These are phyloP conservation scores for Saitozyma podzolica DNA, from an alignment of 768 basidiomycete genomes.

Conservation along the genomic window DNA sequence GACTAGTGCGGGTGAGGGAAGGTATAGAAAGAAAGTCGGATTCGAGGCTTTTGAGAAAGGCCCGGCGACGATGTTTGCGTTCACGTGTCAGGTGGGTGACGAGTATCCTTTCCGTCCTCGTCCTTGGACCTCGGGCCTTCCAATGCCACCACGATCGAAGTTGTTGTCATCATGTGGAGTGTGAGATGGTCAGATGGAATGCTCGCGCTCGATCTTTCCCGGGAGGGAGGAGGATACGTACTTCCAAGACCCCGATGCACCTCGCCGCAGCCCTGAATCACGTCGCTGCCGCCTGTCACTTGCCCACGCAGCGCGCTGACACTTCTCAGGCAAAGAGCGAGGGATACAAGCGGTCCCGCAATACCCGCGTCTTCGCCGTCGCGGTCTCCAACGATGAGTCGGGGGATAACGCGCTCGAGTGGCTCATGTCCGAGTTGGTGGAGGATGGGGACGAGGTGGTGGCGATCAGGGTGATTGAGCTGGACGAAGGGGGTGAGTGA, in stretches of 20 bases:
- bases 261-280: neutral
- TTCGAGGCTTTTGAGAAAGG: slow-evolving; percentile 54
- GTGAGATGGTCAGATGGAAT: too few relatives aligned
- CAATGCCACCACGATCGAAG: neutral
- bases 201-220: too few relatives aligned
- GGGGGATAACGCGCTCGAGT: slow-evolving; percentile 83
- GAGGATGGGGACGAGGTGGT: slow-evolving; percentile 82
- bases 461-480: slow-evolving; percentile 84
- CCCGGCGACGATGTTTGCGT: slow-evolving; percentile 49
- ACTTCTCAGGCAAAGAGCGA: slow-evolving; percentile 66
- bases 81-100: slow-evolving; percentile 42
- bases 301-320: slow-evolving; percentile 24
- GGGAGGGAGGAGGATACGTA: too few relatives aligned
- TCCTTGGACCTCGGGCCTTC: neutral
- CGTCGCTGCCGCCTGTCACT: slow-evolving; percentile 9
- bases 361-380: slow-evolving; percentile 84
- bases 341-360: slow-evolving; percentile 70
- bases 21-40: slow-evolving; percentile 52
- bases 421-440: slow-evolving; percentile 80
- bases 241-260: too few relatives aligned
- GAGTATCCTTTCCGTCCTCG: neutral
- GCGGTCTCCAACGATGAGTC: slow-evolving; percentile 86
- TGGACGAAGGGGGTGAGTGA: slow-evolving; percentile 72
- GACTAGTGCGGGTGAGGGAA: slow-evolving; percentile 28
- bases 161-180: too few relatives aligned